Evolutionary conservation across 805 yeast species (phyloP).

Genomic region (Dipodascus geniculatus): DNA sequence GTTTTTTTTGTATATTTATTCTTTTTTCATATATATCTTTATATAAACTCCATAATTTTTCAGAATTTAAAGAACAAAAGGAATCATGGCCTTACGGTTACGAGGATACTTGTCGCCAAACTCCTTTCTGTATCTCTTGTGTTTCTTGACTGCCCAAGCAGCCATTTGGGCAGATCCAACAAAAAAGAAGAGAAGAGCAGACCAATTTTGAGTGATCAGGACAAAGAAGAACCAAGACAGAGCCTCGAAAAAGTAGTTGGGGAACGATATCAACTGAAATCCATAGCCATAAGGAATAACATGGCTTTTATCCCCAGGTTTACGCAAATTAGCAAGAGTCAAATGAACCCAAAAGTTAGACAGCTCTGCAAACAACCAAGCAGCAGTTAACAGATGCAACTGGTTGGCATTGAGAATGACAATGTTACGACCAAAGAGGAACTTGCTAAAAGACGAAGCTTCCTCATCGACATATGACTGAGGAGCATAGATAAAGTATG

Average conservation of each 20-base stretch:
- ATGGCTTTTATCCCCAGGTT: slow-evolving; percentile 45
- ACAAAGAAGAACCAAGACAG: slow-evolving; percentile 65
- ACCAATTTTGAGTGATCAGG: slow-evolving; percentile 63
- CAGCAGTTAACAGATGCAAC: slow-evolving; percentile 10
- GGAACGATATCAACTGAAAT: slow-evolving; percentile 72
- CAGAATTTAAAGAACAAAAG: slow-evolving; percentile 53
- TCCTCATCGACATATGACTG: slow-evolving; percentile 18
- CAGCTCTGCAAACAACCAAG: slow-evolving; percentile 42
- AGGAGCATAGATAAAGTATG: slow-evolving; percentile 39
- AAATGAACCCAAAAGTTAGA: slow-evolving; percentile 66
- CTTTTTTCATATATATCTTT: too few species aligned
- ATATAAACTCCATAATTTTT: too few species aligned
- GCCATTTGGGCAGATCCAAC: slow-evolving; percentile 79
- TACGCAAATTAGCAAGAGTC: slow-evolving; percentile 44
- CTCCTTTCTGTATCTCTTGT: slow-evolving; percentile 50
- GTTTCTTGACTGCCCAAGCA: slow-evolving; percentile 84
- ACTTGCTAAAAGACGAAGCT: slow-evolving; percentile 8
- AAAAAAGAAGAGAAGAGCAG: slow-evolving; percentile 55
- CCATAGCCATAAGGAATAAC: slow-evolving; percentile 77
- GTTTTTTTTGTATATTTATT: not conserved
- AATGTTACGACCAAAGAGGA: slow-evolving; percentile 17
- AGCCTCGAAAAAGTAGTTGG: slow-evolving; percentile 86
- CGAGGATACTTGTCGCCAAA: slow-evolving; percentile 74
- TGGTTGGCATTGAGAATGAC: slow-evolving; percentile 5
- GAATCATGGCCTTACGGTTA: slow-evolving; percentile 67